Base-by-base conservation (phyloP, 192 early-diverging fungal species). In the Umbelopsis isabellina region DNA sequence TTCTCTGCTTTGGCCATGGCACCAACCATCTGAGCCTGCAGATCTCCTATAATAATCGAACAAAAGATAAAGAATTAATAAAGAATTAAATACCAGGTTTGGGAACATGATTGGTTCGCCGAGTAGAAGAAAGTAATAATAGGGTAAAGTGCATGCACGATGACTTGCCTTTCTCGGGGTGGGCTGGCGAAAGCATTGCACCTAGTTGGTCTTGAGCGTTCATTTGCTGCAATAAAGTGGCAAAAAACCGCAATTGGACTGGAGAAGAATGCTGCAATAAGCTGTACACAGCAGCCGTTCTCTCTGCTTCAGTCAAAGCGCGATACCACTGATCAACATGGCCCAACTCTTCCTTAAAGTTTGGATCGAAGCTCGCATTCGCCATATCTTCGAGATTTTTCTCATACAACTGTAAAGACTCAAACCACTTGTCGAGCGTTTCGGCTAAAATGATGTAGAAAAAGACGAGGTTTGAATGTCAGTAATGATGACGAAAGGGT, bases 321-420 rank as follows among this genome's bases (percentile, higher is more conserved):
- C 86, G 83, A 83, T 97, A 97, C 97, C 97, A 98, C 71, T 97
- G 90, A 78, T 98, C 95, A 47, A 98, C 93, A 61, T 94, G 92
- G 46, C 87, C 84, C 48, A 97, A 86, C 76, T 96, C 96, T 55
- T 96, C 94, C 67, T 93, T 88, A 75, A 95, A 96, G 74, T 89
- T 87, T 22, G 87, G 89, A 76, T 96, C 94, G 48, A 93, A 79
- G 67, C 87, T 88, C 30, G 87, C 87, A 46, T 81, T 80, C 46
- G 93, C 92, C 95, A 98, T 95, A 64, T 94, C 91, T 75, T 98
- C 94, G 18, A 98, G 84, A 44, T 92, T 95, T 48, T 88, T 84
- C 76, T 98, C 94, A 75, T 94, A 96, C 76, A 95, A 91, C 75
- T 90, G 89, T 50, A 98, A 76, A 65, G 95, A 94, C 79, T 94